phyloP scores from a whole-genome alignment of 129 eudicot species.

The Centrapalus pauciflorus region DNA sequence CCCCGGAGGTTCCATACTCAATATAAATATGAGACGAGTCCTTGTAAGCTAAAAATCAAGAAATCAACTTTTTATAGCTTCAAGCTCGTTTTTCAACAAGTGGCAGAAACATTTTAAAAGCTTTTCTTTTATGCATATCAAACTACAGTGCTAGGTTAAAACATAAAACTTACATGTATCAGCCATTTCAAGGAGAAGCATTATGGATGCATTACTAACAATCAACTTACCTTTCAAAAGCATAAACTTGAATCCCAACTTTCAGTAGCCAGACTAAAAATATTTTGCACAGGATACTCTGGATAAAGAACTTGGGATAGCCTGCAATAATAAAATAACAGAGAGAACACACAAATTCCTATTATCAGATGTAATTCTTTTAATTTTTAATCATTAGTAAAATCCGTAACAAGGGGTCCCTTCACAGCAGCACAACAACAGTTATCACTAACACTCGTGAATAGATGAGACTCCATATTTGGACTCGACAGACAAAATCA shows the following conservation, averaged over 20 bases:
- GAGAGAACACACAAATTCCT: not conserved
- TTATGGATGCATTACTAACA: not conserved
- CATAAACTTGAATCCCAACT: conserved; percentile 73
- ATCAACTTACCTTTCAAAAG: conserved; percentile 46
- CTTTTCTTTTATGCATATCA: not conserved
- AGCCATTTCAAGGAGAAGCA: not conserved
- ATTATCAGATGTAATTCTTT: too few relatives aligned
- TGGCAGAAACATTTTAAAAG: not conserved
- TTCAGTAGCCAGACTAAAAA: conserved; percentile 86
- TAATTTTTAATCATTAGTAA: not conserved
- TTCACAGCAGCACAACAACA: conserved; percentile 83
- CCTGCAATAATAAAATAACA: conserved; percentile 36
- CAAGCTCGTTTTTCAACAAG: not conserved
- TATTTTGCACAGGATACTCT: conserved; percentile 65
- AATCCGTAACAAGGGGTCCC: conserved; percentile 58
- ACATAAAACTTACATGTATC: not conserved
- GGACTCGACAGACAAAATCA: conserved; percentile 99
- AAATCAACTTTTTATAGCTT: too few relatives aligned
- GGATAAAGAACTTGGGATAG: conserved; percentile 69
- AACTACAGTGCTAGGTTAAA: too few relatives aligned
- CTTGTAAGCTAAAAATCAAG: too few relatives aligned
- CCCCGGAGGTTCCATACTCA: too few relatives aligned
- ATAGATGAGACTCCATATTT: conserved; percentile 83
- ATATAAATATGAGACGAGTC: too few relatives aligned
- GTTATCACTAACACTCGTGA: conserved; percentile 72